Percentiles rank a stretch among this genome's conserved stretches.
These are phyloP conservation scores for Pyricularia sp. DNA, from an alignment of 2,329 filamentous ascomycete species.

Conservation along the genomic window DNA sequence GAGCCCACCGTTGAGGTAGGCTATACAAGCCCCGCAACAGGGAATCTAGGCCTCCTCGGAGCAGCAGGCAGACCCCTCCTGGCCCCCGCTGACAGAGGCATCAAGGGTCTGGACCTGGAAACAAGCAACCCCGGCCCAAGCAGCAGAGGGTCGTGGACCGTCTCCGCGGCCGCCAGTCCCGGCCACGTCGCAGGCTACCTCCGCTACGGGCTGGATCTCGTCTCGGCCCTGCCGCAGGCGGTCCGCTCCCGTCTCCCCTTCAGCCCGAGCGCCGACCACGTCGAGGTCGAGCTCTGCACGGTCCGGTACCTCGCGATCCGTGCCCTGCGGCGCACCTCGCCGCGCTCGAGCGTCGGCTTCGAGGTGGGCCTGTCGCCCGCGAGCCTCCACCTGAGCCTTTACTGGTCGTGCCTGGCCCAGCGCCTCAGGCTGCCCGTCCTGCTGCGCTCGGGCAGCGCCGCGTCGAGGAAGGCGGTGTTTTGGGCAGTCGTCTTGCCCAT, in stretches of 20 bases:
- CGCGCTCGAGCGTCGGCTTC: conserved; percentile 31
- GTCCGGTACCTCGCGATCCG: conserved; percentile 32
- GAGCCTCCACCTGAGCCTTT: conserved; percentile 33
- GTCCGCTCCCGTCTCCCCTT: conserved; percentile 1
- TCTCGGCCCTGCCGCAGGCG: conserved; percentile 14
- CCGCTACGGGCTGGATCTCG: conserved; percentile 25
- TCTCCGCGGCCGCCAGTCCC: conserved; percentile 23
- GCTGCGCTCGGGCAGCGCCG: conserved; percentile 18
- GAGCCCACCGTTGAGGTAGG: conserved; percentile 31
- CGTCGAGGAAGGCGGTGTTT: conserved; percentile 22
- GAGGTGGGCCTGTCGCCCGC: conserved; percentile 31
- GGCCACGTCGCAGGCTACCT: conserved; percentile 22
- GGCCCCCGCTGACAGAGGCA: conserved; percentile 21
- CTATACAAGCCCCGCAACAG: conserved; percentile 21
- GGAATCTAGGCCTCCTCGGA: conserved; percentile 20
- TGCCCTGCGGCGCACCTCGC: conserved; percentile 29
- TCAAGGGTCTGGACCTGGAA: conserved; percentile 27
- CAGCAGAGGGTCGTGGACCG: conserved; percentile 26
- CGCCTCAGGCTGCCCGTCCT: conserved; percentile 34
- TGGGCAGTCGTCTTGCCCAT: conserved; percentile 30
- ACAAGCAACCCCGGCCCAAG: conserved; percentile 7
- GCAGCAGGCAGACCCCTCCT: conserved; percentile 19
- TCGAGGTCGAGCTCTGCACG: conserved; percentile 33
- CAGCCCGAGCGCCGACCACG: conserved; percentile 12
- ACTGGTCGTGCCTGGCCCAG: conserved; percentile 36